phyloP scores from a whole-genome alignment of 352 stramenopile genomes.

The Phytophthora pistaciae region DNA sequence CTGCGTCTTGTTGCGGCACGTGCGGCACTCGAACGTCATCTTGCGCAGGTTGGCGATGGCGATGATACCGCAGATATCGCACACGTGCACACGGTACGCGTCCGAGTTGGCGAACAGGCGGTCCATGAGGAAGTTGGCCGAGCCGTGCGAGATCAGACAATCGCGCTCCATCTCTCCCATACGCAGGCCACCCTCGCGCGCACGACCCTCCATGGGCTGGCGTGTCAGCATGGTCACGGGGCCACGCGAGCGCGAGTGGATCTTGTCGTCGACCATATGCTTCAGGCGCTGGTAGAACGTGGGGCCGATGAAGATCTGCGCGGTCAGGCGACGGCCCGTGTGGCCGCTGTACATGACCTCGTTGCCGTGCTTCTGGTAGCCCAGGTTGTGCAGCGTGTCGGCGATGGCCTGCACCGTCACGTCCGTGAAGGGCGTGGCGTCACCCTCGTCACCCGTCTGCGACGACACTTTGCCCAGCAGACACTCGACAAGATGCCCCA shows the following conservation, averaged over 20 bases:
- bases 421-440: constrained; percentile 99
- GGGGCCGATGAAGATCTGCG: constrained; percentile 99
- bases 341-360: constrained; percentile 99
- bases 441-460: constrained; percentile 97
- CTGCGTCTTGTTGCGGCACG: constrained; percentile 95
- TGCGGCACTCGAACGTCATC: constrained; percentile 98
- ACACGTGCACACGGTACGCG: constrained; percentile 99
- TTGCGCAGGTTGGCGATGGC: constrained; percentile 99
- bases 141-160: constrained; percentile 99
- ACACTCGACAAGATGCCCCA: constrained; percentile 99
- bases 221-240: constrained; percentile 98
- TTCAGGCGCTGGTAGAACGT: constrained; percentile 99
- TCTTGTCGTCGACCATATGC: constrained; percentile 99
- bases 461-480: constrained; percentile 98
- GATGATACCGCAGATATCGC: constrained; percentile 99
- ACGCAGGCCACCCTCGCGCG: constrained; percentile 97
- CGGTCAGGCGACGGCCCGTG: constrained; percentile 96
- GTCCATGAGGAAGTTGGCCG: constrained; percentile 99
- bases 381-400: constrained; percentile 94
- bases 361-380: constrained; percentile 99
- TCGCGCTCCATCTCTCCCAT: constrained; percentile 99
- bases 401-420: constrained; percentile 98
- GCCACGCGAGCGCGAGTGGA: constrained; percentile 96
- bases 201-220: constrained; percentile 99
- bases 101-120: constrained; percentile 99